phyloP scores from a whole-genome alignment of 2,329 filamentous ascomycete species.

The Fusarium sp. region DNA sequence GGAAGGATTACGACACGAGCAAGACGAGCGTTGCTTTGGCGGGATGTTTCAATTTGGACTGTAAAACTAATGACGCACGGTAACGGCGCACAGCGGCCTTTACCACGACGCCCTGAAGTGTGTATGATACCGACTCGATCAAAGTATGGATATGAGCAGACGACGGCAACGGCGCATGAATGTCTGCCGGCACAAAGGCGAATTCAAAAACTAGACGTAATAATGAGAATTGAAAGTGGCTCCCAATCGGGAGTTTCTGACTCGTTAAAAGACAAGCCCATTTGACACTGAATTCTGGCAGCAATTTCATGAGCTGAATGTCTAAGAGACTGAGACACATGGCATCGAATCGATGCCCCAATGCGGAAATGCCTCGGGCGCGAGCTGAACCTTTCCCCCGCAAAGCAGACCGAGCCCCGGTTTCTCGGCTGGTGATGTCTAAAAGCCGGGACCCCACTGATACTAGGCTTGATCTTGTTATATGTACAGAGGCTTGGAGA shows the following conservation, averaged over 20 bases:
- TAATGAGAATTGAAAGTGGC: too few relatives aligned
- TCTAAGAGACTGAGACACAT: conserved; percentile 12
- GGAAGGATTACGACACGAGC: not conserved
- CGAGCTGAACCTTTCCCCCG: conserved; percentile 45
- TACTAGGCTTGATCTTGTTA: conserved; percentile 1
- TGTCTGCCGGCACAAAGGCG: not conserved
- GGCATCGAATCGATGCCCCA: conserved; percentile 49
- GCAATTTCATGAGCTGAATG: not conserved
- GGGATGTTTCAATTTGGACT: conserved; percentile 10
- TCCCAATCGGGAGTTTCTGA: too few relatives aligned
- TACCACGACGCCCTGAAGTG: conserved; percentile 32
- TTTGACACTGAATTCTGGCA: too few relatives aligned
- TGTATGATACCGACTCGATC: conserved; percentile 48
- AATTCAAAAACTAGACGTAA: conserved; percentile 17
- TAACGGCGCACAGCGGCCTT: conserved; percentile 16
- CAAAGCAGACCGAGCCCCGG: conserved; percentile 41
- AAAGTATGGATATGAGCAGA: conserved; percentile 26
- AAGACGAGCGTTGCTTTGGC: not conserved
- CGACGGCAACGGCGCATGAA: conserved; percentile 16
- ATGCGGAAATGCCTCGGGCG: conserved; percentile 55
- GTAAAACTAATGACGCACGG: conserved; percentile 40
- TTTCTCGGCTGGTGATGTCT: conserved; percentile 36
- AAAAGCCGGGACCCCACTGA: conserved; percentile 30
- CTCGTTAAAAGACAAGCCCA: too few relatives aligned
- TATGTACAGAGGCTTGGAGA: not conserved